Conservation (phyloP, 768 basidiomycete species). For the Lactarius psammicola region DNA sequence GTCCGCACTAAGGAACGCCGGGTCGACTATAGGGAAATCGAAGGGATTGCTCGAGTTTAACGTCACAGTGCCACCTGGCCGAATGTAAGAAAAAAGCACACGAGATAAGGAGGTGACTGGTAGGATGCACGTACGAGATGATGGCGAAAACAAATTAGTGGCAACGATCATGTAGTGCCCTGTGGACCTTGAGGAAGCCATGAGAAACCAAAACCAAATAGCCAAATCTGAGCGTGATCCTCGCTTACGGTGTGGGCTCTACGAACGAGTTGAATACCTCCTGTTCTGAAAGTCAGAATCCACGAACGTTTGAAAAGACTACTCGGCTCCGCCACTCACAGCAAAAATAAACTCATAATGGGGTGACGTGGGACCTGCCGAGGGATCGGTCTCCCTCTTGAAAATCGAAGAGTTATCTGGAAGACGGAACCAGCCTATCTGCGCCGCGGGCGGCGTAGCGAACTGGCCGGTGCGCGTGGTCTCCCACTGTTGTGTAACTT, state of each 20-base stretch:
- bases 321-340: not conserved
- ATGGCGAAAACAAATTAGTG: conserved; percentile 4
- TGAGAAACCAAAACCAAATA: not conserved
- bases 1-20: conserved; percentile 7
- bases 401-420: conserved; percentile 1
- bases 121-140: conserved; percentile 6
- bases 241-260: not conserved
- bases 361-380: conserved; percentile 6
- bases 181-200: not conserved
- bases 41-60: conserved; percentile 31
- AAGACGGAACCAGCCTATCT: conserved; percentile 15
- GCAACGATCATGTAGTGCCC: conserved; percentile 8
- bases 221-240: not conserved
- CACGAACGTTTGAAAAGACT: not conserved
- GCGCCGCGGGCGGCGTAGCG: not conserved
- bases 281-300: not conserved
- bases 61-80: conserved; percentile 27
- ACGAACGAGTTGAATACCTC: conserved; percentile 3
- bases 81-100: not conserved
- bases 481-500: conserved; percentile 3
- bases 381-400: conserved; percentile 3
- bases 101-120: not conserved
- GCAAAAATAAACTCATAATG: conserved; percentile 12
- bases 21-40: conserved; percentile 31
- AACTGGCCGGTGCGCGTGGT: conserved; percentile 10